Base-by-base conservation (phyloP, 164 flowering plant genomes). In the Chimonanthus praecox region DNA sequence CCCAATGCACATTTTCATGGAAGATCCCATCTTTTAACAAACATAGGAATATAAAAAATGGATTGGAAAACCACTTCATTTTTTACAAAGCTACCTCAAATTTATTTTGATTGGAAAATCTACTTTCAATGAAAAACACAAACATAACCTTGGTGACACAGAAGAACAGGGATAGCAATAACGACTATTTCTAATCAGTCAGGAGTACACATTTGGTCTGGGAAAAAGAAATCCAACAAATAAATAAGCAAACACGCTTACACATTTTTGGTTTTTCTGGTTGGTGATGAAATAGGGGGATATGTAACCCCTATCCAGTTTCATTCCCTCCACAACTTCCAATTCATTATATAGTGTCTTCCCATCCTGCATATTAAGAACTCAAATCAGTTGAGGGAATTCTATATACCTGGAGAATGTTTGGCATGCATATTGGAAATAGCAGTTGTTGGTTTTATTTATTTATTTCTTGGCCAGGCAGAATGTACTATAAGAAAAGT, bases 271-370 rank as follows among this genome's bases (percentile, higher is more conserved):
- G 79, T 72, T 92, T 75, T 94, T 94, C 76, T 78, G 87, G 79
- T 92, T 89, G 46, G 97, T 94, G 66, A 94, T 87, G 86, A 94
- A 94, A 78, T 94, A 92, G 9, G 98, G 98, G 45, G 98, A 94
- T 18, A 94, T 94, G 74, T 92, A 94, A 8, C 98, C 98, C 80
- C 97, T 90, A 73, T 94, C 98, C 61, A 94, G 81, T 84, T 94
- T 94, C 98, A 94, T 94, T 50, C 98, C 98, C 81, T 94, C 98
- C 71, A 94, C 98, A 83, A 94, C 98, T 83, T 94, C 97, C 76
- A 94, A 78, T 76, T 94, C 98, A 79, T 94, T 94, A 67, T 82
- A 81, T 68, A 94, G 73, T 63, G 97, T 94, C 75, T 94, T 94
- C 16, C 98, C 98, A 87, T 94, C 98, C 98, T 94, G 82, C 74